A percentile compares a stretch with the other conserved stretches of the same genome.
Conservation (phyloP, 257 asterid species). For the Marsdenia floribunda region DNA sequence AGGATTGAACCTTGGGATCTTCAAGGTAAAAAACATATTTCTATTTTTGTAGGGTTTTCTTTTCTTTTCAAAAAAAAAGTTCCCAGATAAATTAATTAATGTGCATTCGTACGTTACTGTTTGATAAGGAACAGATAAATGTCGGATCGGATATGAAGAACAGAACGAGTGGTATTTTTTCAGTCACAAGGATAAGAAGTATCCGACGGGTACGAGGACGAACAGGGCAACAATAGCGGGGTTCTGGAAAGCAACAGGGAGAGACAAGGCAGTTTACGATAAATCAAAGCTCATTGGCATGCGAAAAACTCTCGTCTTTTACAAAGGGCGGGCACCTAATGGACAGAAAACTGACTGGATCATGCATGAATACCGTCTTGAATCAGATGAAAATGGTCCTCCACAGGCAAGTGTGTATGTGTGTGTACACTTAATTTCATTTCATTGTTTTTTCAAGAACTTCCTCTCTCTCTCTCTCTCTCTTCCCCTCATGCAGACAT, state of each 20-base stretch:
- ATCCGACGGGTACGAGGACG: constrained; percentile 68
- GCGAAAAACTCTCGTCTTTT: constrained; percentile 75
- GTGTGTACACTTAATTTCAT: too few species aligned
- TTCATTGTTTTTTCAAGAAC: not conserved
- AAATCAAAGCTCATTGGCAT: constrained; percentile 52
- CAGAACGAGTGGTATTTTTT: constrained; percentile 69
- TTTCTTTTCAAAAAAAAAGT: too few species aligned
- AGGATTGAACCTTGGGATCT: constrained; percentile 84
- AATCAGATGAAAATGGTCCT: constrained; percentile 53
- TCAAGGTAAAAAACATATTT: constrained; percentile 32
- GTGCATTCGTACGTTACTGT: too few species aligned
- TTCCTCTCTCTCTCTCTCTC: not conserved
- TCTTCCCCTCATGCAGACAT: not conserved
- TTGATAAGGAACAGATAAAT: constrained; percentile 33
- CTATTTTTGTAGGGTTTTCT: not conserved
- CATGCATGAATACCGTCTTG: constrained; percentile 70
- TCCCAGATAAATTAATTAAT: too few species aligned
- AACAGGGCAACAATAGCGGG: constrained; percentile 68
- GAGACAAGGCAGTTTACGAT: constrained; percentile 59
- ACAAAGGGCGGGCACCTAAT: constrained; percentile 70
- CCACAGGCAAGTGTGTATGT: constrained; percentile 42
- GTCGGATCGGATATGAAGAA: constrained; percentile 65
- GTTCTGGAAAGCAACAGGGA: constrained; percentile 75
- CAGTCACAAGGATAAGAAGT: constrained; percentile 66
- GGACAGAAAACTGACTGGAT: constrained; percentile 72